Percentiles rank a stretch among this genome's conserved stretches.
These are phyloP conservation scores for Graphium sp. DNA, from an alignment of 2,329 filamentous ascomycete species.

Conservation along the genomic window DNA sequence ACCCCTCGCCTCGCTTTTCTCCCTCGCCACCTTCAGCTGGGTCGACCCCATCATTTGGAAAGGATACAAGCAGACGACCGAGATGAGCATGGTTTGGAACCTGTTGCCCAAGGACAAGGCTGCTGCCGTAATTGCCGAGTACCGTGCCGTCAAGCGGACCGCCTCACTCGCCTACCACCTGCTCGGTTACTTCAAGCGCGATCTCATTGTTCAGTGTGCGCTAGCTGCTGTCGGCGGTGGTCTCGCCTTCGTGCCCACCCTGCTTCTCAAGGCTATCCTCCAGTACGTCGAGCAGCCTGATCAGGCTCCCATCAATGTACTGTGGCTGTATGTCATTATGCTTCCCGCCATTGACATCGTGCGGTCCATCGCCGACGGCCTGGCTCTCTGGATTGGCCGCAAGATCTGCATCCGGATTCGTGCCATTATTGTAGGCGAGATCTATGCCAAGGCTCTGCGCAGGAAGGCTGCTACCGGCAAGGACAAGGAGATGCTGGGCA, in stretches of 20 bases:
- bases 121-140: conserved; percentile 60
- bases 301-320: conserved; percentile 62
- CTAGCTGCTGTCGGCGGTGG: conserved; percentile 69
- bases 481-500: conserved; percentile 55
- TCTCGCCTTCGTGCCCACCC: conserved; percentile 80
- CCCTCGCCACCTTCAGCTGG: conserved; percentile 78
- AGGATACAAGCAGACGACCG: conserved; percentile 71
- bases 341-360: conserved; percentile 70
- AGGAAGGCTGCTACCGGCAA: conserved; percentile 69
- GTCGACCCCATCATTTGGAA: conserved; percentile 78
- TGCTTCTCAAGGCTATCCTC: conserved; percentile 79
- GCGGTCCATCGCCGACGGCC: conserved; percentile 68
- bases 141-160: conserved; percentile 73
- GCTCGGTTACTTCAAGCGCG: conserved; percentile 65
- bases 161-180: conserved; percentile 65
- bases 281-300: conserved; percentile 82
- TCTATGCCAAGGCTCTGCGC: conserved; percentile 88
- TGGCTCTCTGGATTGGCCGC: conserved; percentile 82
- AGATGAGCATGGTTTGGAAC: conserved; percentile 84
- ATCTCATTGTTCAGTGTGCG: conserved; percentile 57
- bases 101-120: conserved; percentile 79
- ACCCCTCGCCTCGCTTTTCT: conserved; percentile 75
- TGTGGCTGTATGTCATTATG: conserved; percentile 90
- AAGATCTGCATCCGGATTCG: conserved; percentile 87
- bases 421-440: conserved; percentile 91